Base-by-base conservation (phyloP, 345 rosid genomes). In the Citrus cavaleriei region DNA sequence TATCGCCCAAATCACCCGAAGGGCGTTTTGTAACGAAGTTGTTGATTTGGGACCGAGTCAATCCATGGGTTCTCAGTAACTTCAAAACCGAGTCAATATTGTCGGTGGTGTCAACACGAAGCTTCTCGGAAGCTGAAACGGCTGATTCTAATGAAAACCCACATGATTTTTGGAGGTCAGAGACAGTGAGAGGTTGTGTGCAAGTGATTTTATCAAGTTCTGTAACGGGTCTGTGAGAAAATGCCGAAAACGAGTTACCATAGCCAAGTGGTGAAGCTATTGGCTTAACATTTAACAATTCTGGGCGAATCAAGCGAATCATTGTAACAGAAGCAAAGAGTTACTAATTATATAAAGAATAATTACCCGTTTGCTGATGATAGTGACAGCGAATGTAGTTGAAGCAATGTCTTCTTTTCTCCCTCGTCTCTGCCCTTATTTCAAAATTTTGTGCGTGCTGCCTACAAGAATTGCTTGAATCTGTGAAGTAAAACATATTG, bases 111-210 rank as follows among this genome's bases (percentile, higher is more conserved):
- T 80, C 74, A 22, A 67, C 27, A 14, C 10, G 42, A 19, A 76
- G 72, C 80, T 60, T 72, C 55, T 72, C 40, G 6, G 78, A 73
- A 74, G 72, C 81, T 51, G 71, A 22, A 66, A 55, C 16, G 24
- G 78, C 74, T 0, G 80, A 77, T 66, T 72, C 63, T 72, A 65
- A 76, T 35, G 83, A 69, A 32, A 69, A 6, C 62, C 74, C 74
- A 54, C 74, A 30, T 71, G 61, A 30, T 24, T 42, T 46, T 25
- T 69, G 73, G 57, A 69, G 58, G 58, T 42, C 25, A 42, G 34
- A 25, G 58, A 69, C 16, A 3, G 73, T 42, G 10, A 69, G 73
- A 46, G 73, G 16, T 32, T 25, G 35, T 46, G 30, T 7, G 35
- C 16, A n/a, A 24, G 58, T 69, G 34, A 54, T 37, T 9, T 40